These are phyloP conservation scores for Plantago lanceolata DNA, from an alignment of 305 asterid genomes.

Conservation along the genomic window DNA sequence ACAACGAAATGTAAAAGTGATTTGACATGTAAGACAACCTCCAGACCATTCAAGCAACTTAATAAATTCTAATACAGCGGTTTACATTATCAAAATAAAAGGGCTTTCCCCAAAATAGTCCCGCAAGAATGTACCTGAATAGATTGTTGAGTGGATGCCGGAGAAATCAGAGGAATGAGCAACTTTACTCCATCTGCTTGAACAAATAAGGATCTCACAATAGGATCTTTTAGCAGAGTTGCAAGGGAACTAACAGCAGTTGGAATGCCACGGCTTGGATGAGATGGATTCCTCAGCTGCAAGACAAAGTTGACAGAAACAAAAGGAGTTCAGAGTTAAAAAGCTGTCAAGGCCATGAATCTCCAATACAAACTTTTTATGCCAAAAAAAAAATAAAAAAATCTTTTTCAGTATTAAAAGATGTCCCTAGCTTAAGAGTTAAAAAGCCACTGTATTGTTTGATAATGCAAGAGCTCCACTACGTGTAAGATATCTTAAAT, in stretches of 20 bases:
- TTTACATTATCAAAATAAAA: conserved; percentile 1
- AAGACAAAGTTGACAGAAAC: conserved; percentile 19
- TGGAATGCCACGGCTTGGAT: conserved; percentile 73
- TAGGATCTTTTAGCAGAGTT: conserved; percentile 75
- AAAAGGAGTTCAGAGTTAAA: conserved; percentile 6
- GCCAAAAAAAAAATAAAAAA: conserved; percentile 3
- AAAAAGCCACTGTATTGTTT: neutral
- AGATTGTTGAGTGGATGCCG: conserved; percentile 92
- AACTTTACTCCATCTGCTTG: conserved; percentile 85
- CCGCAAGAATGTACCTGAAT: conserved; percentile 51
- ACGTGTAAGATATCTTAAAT: neutral
- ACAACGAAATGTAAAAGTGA: conserved; percentile 7
- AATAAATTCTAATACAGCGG: conserved; percentile 8
- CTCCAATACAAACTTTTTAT: conserved; percentile 11
- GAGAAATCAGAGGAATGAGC: conserved; percentile 75
- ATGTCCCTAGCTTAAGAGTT: conserved; percentile 7
- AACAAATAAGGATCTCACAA: conserved; percentile 75
- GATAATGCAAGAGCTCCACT: neutral
- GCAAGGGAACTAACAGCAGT: conserved; percentile 73
- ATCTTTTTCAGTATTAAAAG: neutral
- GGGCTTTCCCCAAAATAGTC: conserved; percentile 5
- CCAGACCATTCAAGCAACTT: conserved; percentile 20
- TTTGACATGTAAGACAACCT: conserved; percentile 15
- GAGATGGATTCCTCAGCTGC: conserved; percentile 86
- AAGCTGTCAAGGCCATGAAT: conserved; percentile 10